Conservation (phyloP, 2,329 filamentous ascomycete species). For the Graphilbum ipis-grandicollis region DNA sequence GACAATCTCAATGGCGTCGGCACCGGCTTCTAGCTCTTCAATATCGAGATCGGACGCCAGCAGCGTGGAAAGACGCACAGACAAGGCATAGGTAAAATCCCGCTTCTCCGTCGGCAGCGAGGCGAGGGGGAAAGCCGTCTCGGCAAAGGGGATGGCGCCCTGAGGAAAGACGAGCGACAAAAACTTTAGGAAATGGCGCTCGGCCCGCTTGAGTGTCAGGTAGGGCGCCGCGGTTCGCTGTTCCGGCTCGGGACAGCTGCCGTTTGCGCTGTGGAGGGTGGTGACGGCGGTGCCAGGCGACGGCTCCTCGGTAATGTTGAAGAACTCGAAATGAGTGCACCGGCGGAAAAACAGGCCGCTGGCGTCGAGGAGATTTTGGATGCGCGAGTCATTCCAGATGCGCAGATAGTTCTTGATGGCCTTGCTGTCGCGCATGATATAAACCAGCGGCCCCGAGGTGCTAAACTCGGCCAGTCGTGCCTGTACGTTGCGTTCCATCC, state of each 20-base stretch:
- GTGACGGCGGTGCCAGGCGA: background rate
- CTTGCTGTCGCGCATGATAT: slow-evolving; percentile 46
- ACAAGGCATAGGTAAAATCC: slow-evolving; percentile 38
- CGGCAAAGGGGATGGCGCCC: slow-evolving; percentile 31
- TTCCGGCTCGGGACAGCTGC: slow-evolving; percentile 1
- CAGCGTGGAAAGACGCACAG: slow-evolving; percentile 39
- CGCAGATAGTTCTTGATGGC: slow-evolving; percentile 40
- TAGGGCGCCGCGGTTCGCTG: slow-evolving; percentile 24
- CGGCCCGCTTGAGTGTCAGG: slow-evolving; percentile 38
- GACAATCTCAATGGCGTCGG: slow-evolving; percentile 40
- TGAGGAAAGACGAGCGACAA: slow-evolving; percentile 39
- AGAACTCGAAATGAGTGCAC: slow-evolving; percentile 56
- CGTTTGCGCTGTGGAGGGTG: slow-evolving; percentile 2
- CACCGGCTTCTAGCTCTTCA: slow-evolving; percentile 34
- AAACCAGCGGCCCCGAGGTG: slow-evolving; percentile 48
- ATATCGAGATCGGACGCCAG: slow-evolving; percentile 30
- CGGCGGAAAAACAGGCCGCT: slow-evolving; percentile 36
- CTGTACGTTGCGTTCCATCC: slow-evolving; percentile 43
- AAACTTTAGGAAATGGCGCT: slow-evolving; percentile 41
- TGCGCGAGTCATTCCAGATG: slow-evolving; percentile 19
- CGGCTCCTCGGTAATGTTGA: slow-evolving; percentile 36
- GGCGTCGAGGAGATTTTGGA: slow-evolving; percentile 36
- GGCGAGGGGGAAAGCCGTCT: slow-evolving; percentile 41
- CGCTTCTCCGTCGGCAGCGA: slow-evolving; percentile 40
- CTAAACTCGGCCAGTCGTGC: slow-evolving; percentile 40